These are phyloP conservation scores for Aspergillus carbonarius DNA, from an alignment of 2,329 filamentous ascomycete species.

Conservation along the genomic window DNA sequence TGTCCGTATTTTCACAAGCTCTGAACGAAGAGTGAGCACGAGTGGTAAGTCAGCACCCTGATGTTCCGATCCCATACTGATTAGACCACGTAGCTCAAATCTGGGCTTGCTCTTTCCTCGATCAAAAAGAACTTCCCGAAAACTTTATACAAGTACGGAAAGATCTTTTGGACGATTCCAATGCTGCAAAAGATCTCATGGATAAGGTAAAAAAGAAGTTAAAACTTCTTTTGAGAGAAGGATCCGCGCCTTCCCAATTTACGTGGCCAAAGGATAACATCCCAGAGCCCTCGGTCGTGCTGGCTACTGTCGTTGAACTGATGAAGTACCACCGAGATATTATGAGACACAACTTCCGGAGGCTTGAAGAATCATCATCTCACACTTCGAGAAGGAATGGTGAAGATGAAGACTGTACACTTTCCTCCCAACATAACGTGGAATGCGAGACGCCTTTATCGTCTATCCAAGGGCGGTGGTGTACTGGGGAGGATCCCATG, in stretches of 20 bases:
- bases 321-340: slow-evolving; percentile 97
- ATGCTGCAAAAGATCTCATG: slow-evolving; percentile 98
- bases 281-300: slow-evolving; percentile 90
- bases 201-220: slow-evolving; percentile 99
- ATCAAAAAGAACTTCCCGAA: slow-evolving; percentile 77
- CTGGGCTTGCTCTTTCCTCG: slow-evolving; percentile 85
- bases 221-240: slow-evolving; percentile 85
- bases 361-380: slow-evolving; percentile 60
- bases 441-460: slow-evolving; percentile 53
- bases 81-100: slow-evolving; percentile 67
- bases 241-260: slow-evolving; percentile 92
- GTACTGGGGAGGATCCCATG: slow-evolving; percentile 90
- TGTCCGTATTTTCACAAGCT: slow-evolving; percentile 92
- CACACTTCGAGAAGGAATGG: neutral
- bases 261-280: slow-evolving; percentile 94
- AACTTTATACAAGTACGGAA: slow-evolving; percentile 91
- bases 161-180: slow-evolving; percentile 93
- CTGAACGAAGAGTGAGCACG: slow-evolving; percentile 88
- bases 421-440: slow-evolving; percentile 18
- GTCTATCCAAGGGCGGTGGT: slow-evolving; percentile 87
- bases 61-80: slow-evolving; percentile 13
- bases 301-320: slow-evolving; percentile 85
- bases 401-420: neutral
- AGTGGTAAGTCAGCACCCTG: slow-evolving; percentile 53
- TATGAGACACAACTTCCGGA: slow-evolving; percentile 91